Base-by-base conservation (phyloP, 148 eudicot species). In the Spergularia marina region DNA sequence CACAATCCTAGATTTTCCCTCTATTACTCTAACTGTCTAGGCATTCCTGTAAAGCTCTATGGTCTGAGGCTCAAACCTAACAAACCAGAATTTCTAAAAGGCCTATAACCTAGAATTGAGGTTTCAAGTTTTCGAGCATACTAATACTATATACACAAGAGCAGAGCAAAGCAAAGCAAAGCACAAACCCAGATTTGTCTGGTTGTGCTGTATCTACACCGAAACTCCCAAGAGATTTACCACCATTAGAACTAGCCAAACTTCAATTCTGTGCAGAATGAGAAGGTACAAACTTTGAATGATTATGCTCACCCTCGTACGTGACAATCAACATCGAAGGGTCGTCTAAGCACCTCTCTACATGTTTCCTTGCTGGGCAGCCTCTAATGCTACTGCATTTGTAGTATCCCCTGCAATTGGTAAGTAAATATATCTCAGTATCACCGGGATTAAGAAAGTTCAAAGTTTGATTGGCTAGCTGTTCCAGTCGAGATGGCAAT, bases 301-400 rank as follows among this genome's bases (percentile, higher is more conserved):
- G 89, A 82, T 74, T 86, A 60, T 86, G 89, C 57, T 86, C 89
- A 53, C 86, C 86, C 78, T 84, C 87, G n/a, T 86, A 86, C 7
- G 87, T 86, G 51, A 87, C 87, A 10, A 87, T 84, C 5, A 87
- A 82, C 91, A 87, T 87, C 6, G 87, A 65, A 12, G 91, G 81
- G 7, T 87, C 91, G 3, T 85, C 91, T 56, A 80, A 58, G 78
- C 85, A 85, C 76, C 87, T 82, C 82, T 87, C 91, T 0, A 87
- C 91, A 71, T 87, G 91, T 72, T 87, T 87, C 77, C 91, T 83
- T 30, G 91, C 91, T 2, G 91, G 91, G 77, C 91, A 87, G 20
- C 91, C 91, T 84, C 91, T 80, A 71, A 87, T 71, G 74, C 85
- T 83, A 79, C 91, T 87, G 73, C 91, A 87, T 74, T 87, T 87